Percentiles rank a stretch among this genome's conserved stretches.
phyloP scores from a whole-genome alignment of 768 basidiomycete genomes.

The Tricholoma hemisulphureum region DNA sequence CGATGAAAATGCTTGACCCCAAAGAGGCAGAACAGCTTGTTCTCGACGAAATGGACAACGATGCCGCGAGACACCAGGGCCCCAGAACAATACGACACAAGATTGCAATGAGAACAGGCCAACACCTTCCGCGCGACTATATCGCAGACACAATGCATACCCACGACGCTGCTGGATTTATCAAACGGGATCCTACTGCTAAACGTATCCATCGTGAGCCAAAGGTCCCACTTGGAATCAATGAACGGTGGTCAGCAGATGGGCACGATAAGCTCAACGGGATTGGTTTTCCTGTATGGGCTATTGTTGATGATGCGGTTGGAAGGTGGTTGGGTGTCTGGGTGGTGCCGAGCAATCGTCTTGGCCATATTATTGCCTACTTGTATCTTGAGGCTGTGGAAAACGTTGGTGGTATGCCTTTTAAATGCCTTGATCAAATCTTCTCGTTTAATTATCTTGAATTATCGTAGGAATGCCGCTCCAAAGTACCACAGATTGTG shows the following conservation, averaged over 20 bases:
- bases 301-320: constrained; percentile 7
- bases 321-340: constrained; percentile 6
- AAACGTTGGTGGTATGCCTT: constrained; percentile 26
- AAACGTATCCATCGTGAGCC: background rate
- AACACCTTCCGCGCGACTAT: background rate
- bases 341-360: constrained; percentile 10
- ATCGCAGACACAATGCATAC: constrained; percentile 7
- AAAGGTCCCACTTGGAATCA: background rate
- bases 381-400: constrained; percentile 30
- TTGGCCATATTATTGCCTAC: constrained; percentile 8
- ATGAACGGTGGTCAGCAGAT: constrained; percentile 2
- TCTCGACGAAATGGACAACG: constrained; percentile 21
- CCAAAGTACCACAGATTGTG: constrained; percentile 35
- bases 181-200: constrained; percentile 1
- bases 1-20: background rate
- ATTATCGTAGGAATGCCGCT: constrained; percentile 29
- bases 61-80: constrained; percentile 9
- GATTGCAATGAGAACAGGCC: constrained; percentile 13
- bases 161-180: constrained; percentile 4
- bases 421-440: background rate
- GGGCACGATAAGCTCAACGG: constrained; percentile 39
- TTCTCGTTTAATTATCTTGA: background rate
- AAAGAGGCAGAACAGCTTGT: constrained; percentile 8
- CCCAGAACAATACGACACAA: constrained; percentile 11
- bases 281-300: constrained; percentile 40